phyloP scores from a whole-genome alignment of 345 rosid species.

The Rhizophora mangle region DNA sequence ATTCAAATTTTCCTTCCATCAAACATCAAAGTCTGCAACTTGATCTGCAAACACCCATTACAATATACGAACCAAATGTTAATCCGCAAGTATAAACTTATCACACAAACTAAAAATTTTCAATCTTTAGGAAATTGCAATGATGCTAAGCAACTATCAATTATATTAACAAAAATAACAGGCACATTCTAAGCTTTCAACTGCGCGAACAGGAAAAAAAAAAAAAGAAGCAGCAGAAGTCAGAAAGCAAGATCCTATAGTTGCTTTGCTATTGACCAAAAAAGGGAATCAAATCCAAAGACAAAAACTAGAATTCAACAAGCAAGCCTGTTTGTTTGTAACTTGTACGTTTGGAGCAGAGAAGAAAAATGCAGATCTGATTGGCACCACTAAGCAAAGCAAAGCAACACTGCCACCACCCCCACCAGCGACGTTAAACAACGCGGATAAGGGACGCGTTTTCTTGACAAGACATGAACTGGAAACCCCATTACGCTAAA shows the following conservation, averaged over 20 bases:
- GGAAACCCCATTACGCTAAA: constrained; percentile 36
- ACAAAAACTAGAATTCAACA: not conserved
- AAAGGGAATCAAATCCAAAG: constrained; percentile 9
- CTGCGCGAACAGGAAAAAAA: too few relatives aligned
- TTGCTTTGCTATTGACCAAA: not conserved
- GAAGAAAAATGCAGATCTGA: constrained; percentile 3
- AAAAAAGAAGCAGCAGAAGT: too few relatives aligned
- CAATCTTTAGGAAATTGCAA: too few relatives aligned
- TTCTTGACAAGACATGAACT: constrained; percentile 53
- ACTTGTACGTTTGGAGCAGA: not conserved
- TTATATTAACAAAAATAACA: too few relatives aligned
- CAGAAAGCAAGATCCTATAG: too few relatives aligned
- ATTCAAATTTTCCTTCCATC: not conserved
- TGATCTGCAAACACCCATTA: constrained; percentile 32
- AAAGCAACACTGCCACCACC: constrained; percentile 8
- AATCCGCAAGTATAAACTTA: too few relatives aligned
- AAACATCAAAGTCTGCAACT: constrained; percentile 23
- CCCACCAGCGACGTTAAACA: constrained; percentile 17
- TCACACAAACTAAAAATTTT: too few relatives aligned
- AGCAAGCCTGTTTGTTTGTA: constrained; percentile 35
- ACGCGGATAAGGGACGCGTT: constrained; percentile 59
- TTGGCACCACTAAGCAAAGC: constrained; percentile 18
- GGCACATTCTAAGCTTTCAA: too few relatives aligned
- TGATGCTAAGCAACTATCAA: too few relatives aligned
- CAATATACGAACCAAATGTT: not conserved